These are phyloP conservation scores for Tremella fuciformis DNA, from an alignment of 768 basidiomycete genomes.

Conservation along the genomic window DNA sequence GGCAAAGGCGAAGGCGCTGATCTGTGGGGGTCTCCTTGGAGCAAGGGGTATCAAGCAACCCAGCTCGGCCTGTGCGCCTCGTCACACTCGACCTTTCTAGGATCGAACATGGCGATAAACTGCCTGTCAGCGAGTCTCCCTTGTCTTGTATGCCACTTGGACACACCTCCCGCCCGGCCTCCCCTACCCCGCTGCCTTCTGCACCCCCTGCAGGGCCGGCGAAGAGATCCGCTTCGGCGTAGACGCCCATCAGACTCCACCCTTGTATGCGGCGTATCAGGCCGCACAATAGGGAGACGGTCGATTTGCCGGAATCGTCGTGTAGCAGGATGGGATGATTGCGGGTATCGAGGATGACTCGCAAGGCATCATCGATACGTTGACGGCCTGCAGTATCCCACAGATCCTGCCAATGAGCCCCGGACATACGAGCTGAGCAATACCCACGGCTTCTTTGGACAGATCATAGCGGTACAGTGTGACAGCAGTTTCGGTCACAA, in stretches of 20 bases:
- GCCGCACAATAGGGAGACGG: slow-evolving; percentile 22
- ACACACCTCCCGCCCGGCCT: slow-evolving; percentile 44
- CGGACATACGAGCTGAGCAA: not conserved
- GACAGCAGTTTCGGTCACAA: slow-evolving; percentile 23
- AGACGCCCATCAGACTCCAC: slow-evolving; percentile 36
- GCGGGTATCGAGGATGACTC: slow-evolving; percentile 30
- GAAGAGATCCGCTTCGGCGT: slow-evolving; percentile 43
- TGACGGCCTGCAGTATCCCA: slow-evolving; percentile 20
- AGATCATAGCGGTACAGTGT: slow-evolving; percentile 34
- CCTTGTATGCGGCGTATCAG: slow-evolving; percentile 32
- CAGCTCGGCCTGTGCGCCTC: slow-evolving; percentile 26
- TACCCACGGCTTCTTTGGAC: slow-evolving; percentile 32
- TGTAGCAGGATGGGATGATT: slow-evolving; percentile 47
- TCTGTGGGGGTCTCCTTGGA: not conserved
- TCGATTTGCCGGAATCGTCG: slow-evolving; percentile 45
- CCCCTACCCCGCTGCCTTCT: slow-evolving; percentile 43
- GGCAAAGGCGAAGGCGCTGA: not conserved
- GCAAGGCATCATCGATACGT: slow-evolving; percentile 23
- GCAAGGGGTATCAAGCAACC: slow-evolving; percentile 14
- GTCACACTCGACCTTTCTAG: slow-evolving; percentile 34
- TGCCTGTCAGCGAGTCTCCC: slow-evolving; percentile 15
- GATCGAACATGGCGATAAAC: slow-evolving; percentile 47
- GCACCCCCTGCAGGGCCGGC: slow-evolving; percentile 45
- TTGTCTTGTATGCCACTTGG: not conserved
- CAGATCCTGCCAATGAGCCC: slow-evolving; percentile 13